Conservation (phyloP, 2,329 filamentous ascomycete species). For the Stagonosporopsis chrysanthemi region DNA sequence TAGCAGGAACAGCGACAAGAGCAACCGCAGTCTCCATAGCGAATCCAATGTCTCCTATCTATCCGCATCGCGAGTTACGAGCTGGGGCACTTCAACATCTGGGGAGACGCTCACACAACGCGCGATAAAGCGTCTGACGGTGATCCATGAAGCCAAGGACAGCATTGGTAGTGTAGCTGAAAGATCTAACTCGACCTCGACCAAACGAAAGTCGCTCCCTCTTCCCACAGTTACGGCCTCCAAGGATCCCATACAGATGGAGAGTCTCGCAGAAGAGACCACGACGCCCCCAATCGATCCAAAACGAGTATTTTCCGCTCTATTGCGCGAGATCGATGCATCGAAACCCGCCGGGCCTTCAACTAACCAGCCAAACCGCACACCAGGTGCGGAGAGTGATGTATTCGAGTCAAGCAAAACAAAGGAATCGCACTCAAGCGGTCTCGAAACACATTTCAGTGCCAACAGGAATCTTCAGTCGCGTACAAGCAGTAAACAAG, state of each 20-base stretch:
- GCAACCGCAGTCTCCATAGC: slow-evolving; percentile 42
- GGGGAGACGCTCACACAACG: slow-evolving; percentile 61
- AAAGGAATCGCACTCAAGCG: slow-evolving; percentile 22
- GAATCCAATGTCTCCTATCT: slow-evolving; percentile 61
- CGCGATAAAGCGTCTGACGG: slow-evolving; percentile 67
- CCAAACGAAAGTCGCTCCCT: slow-evolving; percentile 29
- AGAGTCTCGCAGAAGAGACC: slow-evolving; percentile 35
- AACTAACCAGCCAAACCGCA: slow-evolving; percentile 6
- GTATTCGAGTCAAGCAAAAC: slow-evolving; percentile 36
- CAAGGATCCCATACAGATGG: slow-evolving; percentile 43
- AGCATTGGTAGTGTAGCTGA: slow-evolving; percentile 43
- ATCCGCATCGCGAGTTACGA: slow-evolving; percentile 65
- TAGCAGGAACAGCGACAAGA: slow-evolving; percentile 34
- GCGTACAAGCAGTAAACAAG: slow-evolving; percentile 21
- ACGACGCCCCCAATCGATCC: slow-evolving; percentile 38
- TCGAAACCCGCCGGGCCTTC: slow-evolving; percentile 20
- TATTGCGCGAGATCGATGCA: slow-evolving; percentile 45
- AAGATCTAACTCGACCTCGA: slow-evolving; percentile 13
- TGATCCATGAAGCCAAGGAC: slow-evolving; percentile 65
- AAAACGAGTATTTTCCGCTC: slow-evolving; percentile 46
- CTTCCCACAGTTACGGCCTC: slow-evolving; percentile 37
- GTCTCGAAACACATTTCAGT: slow-evolving; percentile 23
- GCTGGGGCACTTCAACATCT: slow-evolving; percentile 72
- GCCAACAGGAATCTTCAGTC: slow-evolving; percentile 17
- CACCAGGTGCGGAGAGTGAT: slow-evolving; percentile 34